Percentiles rank a stretch among this genome's conserved stretches.
Conservation (phyloP, 192 early-diverging fungal genomes). For the Coemansia sp. region DNA sequence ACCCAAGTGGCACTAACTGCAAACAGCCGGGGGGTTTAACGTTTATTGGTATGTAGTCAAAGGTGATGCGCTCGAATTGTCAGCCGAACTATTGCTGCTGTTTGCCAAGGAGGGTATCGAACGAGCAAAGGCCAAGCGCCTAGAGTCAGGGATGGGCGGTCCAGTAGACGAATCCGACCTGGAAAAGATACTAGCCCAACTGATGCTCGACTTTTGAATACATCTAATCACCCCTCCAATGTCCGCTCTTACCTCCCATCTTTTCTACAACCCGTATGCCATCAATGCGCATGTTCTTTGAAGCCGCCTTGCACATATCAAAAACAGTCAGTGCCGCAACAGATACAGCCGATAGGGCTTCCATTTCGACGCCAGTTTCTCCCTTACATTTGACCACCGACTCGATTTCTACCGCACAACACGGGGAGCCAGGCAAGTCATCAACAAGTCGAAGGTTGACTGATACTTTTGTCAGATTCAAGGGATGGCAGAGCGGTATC, state of each 20-base stretch:
- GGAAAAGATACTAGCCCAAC: slow-evolving; percentile 51
- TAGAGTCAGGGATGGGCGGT: slow-evolving; percentile 11
- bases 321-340: slow-evolving; percentile 82
- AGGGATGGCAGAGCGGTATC: slow-evolving; percentile 88
- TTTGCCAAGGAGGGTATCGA: slow-evolving; percentile 46
- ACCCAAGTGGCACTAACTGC: not conserved
- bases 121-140: slow-evolving; percentile 36
- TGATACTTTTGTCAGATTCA: slow-evolving; percentile 66
- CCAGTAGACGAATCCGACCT: slow-evolving; percentile 47
- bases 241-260: slow-evolving; percentile 81
- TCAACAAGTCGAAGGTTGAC: slow-evolving; percentile 62
- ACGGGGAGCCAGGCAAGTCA: not conserved
- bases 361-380: slow-evolving; percentile 90
- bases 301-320: slow-evolving; percentile 96
- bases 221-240: slow-evolving; percentile 24
- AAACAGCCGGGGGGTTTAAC: not conserved
- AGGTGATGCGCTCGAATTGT: slow-evolving; percentile 40
- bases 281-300: slow-evolving; percentile 77
- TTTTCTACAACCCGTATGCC: slow-evolving; percentile 75
- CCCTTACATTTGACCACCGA: slow-evolving; percentile 71
- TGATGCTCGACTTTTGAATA: slow-evolving; percentile 44
- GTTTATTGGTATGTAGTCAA: slow-evolving; percentile 20
- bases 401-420: slow-evolving; percentile 63
- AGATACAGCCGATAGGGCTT: slow-evolving; percentile 77
- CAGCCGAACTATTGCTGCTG: slow-evolving; percentile 28